Evolutionary conservation across 148 eudicot genomes (phyloP), one percentile per base, ranked within the genome.

Genomic region (Amaranthus palmeri): DNA sequence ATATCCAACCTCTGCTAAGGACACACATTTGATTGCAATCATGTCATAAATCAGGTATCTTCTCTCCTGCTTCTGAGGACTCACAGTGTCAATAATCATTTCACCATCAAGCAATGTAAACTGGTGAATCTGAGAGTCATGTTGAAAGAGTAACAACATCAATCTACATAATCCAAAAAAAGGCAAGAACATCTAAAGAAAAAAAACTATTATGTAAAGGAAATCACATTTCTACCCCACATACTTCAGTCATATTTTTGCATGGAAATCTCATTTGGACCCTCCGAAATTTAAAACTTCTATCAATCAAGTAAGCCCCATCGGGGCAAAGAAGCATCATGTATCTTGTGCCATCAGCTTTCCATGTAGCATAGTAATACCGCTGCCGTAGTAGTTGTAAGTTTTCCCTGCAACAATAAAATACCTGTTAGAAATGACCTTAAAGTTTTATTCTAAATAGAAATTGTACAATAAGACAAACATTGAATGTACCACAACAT

Each of bases 261-360:
- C 89, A 85, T 70, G 92, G 97, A 77, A 92, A 90, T 70, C 91
- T 81, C 96, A 92, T 89, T 76, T 88, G 92, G 60, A 92, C 90
- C 75, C 92, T 88, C n/a, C 92, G 87, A 78, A 88, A 92, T 68
- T 70, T 81, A 68, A 92, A 92, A 74, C 78, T 85, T 63, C 96
- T 84, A 74, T 92, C 97, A 69, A 92, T 77, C 53, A 89, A 76
- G 86, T 85, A 92, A 70, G 96, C 88, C 49, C 96, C 96, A 73
- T 89, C 96, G 77, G 82, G 56, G 9, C 88, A 86, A 51, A 92
- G 86, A 36, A 92, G 78, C 84, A 92, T 84, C 97, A 92, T 92
- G 80, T 92, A 92, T 80, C 97, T 83, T 9, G 96, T 92, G n/a
- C 97, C 97, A 86, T 92, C 96, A 68, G 97, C 97, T 81, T 92